Evolutionary conservation across 2,329 filamentous ascomycete genomes (phyloP).

Genomic region (Grosmannia clavigera): DNA sequence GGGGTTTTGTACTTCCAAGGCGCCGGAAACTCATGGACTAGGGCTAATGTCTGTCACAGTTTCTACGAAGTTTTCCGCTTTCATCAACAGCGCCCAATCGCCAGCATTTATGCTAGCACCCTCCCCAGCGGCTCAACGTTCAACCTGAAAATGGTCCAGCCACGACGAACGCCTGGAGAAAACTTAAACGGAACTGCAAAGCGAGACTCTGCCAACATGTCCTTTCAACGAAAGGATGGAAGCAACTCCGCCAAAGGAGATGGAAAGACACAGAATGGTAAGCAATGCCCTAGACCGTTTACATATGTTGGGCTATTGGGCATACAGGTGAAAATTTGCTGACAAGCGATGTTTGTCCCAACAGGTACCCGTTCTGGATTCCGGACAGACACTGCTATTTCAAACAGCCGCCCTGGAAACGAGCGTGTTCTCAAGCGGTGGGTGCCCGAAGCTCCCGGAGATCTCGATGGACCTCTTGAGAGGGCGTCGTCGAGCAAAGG

Average conservation of each 20-base stretch:
- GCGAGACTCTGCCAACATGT: conserved; percentile 20
- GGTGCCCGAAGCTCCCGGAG: conserved; percentile 55
- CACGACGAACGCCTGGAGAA: conserved; percentile 20
- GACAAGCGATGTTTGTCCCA: not conserved
- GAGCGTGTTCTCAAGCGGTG: conserved; percentile 73
- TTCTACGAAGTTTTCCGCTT: not conserved
- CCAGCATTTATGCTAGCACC: conserved; percentile 17
- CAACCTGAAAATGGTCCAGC: conserved; percentile 21
- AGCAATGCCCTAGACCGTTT: conserved; percentile 8
- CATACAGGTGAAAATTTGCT: not conserved
- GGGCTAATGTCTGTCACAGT: not conserved
- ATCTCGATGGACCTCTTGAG: conserved; percentile 61
- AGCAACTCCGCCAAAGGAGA: conserved; percentile 21
- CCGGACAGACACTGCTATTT: conserved; percentile 81
- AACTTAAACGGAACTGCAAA: conserved; percentile 18
- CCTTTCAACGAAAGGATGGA: conserved; percentile 22
- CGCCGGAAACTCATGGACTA: not conserved
- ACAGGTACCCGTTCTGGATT: conserved; percentile 58
- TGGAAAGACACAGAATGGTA: conserved; percentile 27
- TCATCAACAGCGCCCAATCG: not conserved
- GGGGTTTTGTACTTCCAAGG: not conserved
- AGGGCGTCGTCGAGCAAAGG: conserved; percentile 29
- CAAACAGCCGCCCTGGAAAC: conserved; percentile 53
- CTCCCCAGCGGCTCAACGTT: conserved; percentile 15
- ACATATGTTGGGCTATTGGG: not conserved